Conservation (phyloP, 495 filamentous ascomycete species). For the Pseudoneurospora amorphoporcata region DNA sequence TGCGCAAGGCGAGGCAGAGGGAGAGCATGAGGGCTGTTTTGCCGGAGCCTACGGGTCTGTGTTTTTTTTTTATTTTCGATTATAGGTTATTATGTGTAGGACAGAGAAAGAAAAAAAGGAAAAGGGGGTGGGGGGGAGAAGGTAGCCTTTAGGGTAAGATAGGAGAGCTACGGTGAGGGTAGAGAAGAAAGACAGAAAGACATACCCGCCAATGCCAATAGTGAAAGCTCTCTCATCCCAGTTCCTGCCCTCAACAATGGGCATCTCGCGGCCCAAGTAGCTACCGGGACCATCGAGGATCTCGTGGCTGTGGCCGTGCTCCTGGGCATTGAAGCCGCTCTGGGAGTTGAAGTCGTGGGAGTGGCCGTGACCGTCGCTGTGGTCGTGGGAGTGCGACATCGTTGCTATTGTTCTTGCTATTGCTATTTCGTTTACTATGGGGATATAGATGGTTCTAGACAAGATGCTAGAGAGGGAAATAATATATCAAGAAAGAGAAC, state of each 20-base stretch:
- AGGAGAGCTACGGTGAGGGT: too few relatives aligned
- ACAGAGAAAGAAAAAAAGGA: slow-evolving; percentile 7
- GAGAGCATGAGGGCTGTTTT: slow-evolving; percentile 95
- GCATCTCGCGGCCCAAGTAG: slow-evolving; percentile 85
- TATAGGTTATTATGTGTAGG: neutral
- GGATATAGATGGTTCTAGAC: neutral
- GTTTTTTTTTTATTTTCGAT: too few relatives aligned
- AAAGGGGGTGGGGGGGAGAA: too few relatives aligned
- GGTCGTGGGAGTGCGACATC: slow-evolving; percentile 18
- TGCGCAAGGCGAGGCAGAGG: slow-evolving; percentile 69
- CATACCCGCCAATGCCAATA: slow-evolving; percentile 91
- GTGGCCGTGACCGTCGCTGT: slow-evolving; percentile 34
- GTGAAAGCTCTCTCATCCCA: slow-evolving; percentile 92
- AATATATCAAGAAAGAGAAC: neutral
- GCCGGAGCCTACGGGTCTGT: slow-evolving; percentile 88
- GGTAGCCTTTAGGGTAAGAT: neutral
- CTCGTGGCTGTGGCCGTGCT: slow-evolving; percentile 93
- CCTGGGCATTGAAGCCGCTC: slow-evolving; percentile 51
- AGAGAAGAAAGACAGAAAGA: neutral
- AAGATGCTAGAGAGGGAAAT: neutral
- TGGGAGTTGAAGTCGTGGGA: slow-evolving; percentile 49
- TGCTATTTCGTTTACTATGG: neutral
- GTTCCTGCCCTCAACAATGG: slow-evolving; percentile 73
- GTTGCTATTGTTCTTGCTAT: neutral
- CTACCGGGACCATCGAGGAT: slow-evolving; percentile 91